These are phyloP conservation scores for Trichoderma erinaceum DNA, from an alignment of 495 filamentous ascomycete species.

Conservation along the genomic window DNA sequence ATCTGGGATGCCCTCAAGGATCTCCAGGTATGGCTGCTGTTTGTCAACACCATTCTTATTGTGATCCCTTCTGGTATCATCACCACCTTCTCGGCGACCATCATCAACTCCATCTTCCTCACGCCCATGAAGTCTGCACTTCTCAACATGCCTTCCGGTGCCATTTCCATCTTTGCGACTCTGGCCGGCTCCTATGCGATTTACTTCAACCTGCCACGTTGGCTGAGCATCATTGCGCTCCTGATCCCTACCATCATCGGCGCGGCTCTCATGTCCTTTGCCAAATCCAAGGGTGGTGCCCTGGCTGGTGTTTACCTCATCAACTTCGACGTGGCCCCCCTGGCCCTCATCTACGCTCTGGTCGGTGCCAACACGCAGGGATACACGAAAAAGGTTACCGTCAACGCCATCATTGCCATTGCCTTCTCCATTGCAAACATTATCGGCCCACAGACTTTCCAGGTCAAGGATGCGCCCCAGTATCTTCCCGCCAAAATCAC, in stretches of 20 bases:
- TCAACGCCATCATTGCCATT: constrained; percentile 9
- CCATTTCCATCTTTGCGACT: constrained; percentile 41
- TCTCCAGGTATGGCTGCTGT: constrained; percentile 37
- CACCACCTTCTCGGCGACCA: constrained; percentile 64
- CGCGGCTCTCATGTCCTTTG: constrained; percentile 48
- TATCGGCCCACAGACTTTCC: constrained; percentile 15
- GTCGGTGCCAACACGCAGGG: constrained; percentile 18
- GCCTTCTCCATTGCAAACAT: constrained; percentile 15
- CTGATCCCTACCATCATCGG: constrained; percentile 41
- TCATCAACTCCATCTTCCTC: constrained; percentile 44
- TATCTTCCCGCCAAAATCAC: constrained; percentile 14
- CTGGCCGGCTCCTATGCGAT: constrained; percentile 35
- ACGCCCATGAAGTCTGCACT: constrained; percentile 46
- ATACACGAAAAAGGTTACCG: constrained; percentile 13
- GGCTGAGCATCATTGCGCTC: constrained; percentile 17
- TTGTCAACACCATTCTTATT: constrained; percentile 28
- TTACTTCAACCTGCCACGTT: constrained; percentile 16
- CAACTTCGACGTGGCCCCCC: constrained; percentile 44
- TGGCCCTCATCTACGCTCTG: constrained; percentile 29
- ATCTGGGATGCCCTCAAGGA: constrained; percentile 43
- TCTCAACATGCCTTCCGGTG: constrained; percentile 54
- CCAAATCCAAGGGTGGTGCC: constrained; percentile 37
- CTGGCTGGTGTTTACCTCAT: constrained; percentile 55
- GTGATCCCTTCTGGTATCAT: constrained; percentile 52
- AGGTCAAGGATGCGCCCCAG: background rate